Percentiles rank a stretch among this genome's conserved stretches.
These are phyloP conservation scores for Vitis amurensis DNA, from an alignment of 164 flowering plant genomes.

Conservation along the genomic window DNA sequence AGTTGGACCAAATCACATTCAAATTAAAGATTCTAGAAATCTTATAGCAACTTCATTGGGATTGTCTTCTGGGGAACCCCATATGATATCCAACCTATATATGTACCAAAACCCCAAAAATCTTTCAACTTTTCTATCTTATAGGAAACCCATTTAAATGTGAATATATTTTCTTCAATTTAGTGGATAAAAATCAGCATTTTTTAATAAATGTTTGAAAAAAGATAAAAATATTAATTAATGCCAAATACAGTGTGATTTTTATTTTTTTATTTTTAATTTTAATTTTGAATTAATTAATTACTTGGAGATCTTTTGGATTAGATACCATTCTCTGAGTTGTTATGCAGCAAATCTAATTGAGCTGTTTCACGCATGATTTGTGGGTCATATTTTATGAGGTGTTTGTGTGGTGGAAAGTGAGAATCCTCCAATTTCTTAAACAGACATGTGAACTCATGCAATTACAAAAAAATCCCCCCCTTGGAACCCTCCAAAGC, in stretches of 20 bases:
- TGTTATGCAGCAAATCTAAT: slow-evolving; percentile 51
- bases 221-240: not conserved
- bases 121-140: no score
- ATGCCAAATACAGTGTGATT: not conserved
- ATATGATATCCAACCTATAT: no score
- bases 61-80: slow-evolving; percentile 6
- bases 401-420: slow-evolving; percentile 49
- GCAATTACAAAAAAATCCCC: slow-evolving; percentile 25
- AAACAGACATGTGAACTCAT: slow-evolving; percentile 46
- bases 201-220: no score
- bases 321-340: not conserved
- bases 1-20: slow-evolving; percentile 14
- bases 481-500: slow-evolving; percentile 3
- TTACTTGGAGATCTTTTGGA: not conserved
- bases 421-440: slow-evolving; percentile 31
- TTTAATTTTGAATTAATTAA: not conserved
- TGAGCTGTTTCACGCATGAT: slow-evolving; percentile 69
- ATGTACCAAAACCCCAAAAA: no score
- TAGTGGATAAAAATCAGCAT: no score
- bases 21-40: slow-evolving; percentile 21
- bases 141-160: not conserved
- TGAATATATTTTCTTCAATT: not conserved
- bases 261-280: no score
- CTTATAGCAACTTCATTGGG: slow-evolving; percentile 14
- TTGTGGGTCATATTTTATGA: slow-evolving; percentile 55